Conservation (phyloP, 2,329 filamentous ascomycete genomes). For the Hypoxylon sp. region DNA sequence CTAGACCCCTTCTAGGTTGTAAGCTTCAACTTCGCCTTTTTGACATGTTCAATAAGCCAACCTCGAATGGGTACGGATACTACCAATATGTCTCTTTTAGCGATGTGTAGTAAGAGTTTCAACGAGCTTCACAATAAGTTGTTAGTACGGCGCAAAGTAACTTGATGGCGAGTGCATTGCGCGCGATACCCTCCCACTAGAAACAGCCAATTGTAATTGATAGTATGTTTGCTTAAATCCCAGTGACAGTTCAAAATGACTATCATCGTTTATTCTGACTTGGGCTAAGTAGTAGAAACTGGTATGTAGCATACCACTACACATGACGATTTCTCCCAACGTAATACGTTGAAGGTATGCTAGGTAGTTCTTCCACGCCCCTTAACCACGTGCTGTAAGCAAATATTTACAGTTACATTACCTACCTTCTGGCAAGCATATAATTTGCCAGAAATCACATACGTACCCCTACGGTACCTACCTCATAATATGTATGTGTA, state of each 20-base stretch:
- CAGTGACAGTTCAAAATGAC: no score
- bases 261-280: no score
- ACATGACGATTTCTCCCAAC: no score
- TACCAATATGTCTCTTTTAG: background rate
- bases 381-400: background rate
- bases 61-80: background rate
- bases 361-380: background rate
- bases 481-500: background rate
- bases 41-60: background rate
- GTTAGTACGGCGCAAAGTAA: background rate
- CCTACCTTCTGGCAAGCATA: background rate
- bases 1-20: background rate
- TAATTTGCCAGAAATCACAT: background rate
- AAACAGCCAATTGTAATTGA: background rate
- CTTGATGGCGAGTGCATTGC: background rate
- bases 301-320: no score
- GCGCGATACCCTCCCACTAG: background rate
- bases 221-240: no score
- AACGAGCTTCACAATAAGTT: background rate
- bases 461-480: background rate
- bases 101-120: background rate
- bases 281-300: no score
- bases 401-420: background rate
- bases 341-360: no score
- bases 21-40: background rate